Percentiles rank a stretch among this genome's conserved stretches.
phyloP scores from a whole-genome alignment of 768 basidiomycete genomes.

The Tremella mesenterica region DNA sequence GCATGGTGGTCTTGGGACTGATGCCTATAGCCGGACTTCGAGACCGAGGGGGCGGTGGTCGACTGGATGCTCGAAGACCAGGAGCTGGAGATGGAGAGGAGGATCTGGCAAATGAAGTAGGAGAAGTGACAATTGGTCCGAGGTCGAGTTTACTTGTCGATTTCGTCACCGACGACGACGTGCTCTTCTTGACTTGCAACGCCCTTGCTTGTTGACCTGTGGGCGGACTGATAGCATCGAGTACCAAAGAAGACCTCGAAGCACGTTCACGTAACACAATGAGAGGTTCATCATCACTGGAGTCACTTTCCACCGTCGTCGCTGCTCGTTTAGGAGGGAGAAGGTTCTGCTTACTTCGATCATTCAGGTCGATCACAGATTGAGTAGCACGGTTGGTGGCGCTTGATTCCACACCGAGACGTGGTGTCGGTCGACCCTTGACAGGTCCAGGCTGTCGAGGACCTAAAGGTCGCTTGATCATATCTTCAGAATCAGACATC shows the following conservation, averaged over 20 bases:
- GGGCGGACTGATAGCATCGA: not conserved
- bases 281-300: slow-evolving; percentile 4
- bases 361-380: no score
- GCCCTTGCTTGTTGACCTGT: not conserved
- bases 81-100: not conserved
- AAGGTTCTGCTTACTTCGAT: no score
- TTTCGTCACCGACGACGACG: not conserved
- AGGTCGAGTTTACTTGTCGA: not conserved
- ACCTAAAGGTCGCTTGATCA: not conserved
- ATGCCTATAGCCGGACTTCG: no score
- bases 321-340: no score
- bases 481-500: not conserved
- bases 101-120: not conserved
- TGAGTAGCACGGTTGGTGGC: no score
- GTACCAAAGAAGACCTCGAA: not conserved
- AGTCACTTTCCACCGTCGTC: not conserved
- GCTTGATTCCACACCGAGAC: no score
- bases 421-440: not conserved
- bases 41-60: no score
- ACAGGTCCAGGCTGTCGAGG: not conserved
- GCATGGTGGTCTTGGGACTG: not conserved
- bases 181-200: not conserved
- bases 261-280: not conserved
- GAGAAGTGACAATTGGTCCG: no score
- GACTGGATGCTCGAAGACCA: not conserved